Evolutionary conservation across 768 basidiomycete genomes (phyloP), one percentile per base, ranked within the genome.

Genomic region (Panus rudis): DNA sequence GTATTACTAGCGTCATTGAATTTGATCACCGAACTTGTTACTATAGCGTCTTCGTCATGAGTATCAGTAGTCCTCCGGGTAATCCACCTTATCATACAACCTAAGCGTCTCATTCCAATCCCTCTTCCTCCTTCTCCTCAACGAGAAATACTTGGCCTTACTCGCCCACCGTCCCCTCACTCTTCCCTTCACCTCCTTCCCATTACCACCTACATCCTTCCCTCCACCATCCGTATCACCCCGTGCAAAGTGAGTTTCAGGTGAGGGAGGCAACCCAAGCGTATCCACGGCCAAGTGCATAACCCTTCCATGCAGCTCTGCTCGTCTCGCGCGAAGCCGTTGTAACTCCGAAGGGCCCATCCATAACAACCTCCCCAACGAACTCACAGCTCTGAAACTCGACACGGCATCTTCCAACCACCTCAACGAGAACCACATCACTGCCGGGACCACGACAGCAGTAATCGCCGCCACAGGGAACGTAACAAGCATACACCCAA

Each of bases 341-440:
- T 71, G 66, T 42, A 92, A 61, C 3, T 74, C 75, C 3, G 65
- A 54, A 37, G 74, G 72, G 6, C 84, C 83, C 17, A 86, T 75
- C 32, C 70, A 60, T 10, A 92, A 61, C 6, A 92, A 66, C 12
- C 80, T 74, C 5, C 66, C 51, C 12, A 92, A 72, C 2, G 81
- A 67, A 0, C 69, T 63, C 48, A 83, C 75, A 3, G 91, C 91
- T 32, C 91, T 79, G 56, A 84, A 80, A 4, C 88, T 78, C 0
- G 88, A 76, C 3, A 89, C 70, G 1, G 82, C 79, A 51, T 92
- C 91, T 57, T 93, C 91, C 30, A 87, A 68, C 88, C 89, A 92
- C 39, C 91, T 78, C 47, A 93, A 68, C 14, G 84, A 75, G 68
- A 92, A 80, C 90, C 91, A 93, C 91, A 92, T 91, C 51, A 82